Evolutionary conservation across 805 yeast species (phyloP), one percentile per base, ranked within the genome.

Genomic region (Lachancea lanzarotensis): DNA sequence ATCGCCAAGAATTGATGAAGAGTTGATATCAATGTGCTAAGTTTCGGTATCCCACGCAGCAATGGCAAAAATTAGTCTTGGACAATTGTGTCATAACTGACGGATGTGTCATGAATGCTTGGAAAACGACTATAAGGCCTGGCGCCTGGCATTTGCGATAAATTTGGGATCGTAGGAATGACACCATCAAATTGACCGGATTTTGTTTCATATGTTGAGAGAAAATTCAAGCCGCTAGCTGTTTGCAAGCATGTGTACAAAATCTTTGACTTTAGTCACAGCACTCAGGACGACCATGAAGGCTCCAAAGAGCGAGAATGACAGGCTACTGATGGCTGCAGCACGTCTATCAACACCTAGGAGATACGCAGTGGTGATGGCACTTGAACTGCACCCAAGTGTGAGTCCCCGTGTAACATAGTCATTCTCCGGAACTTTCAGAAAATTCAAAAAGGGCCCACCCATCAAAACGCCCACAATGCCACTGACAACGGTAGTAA

Each of bases 331-430:
- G 73, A 85, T 77, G 2, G 89, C 86, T 1, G 89, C 90, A 13
- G 93, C 91, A 52, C 91, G 69, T 12, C 93, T 84, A 55, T 84
- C 89, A 27, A 73, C 72, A 22, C 76, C 75, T 30, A 85, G 63
- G 38, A 85, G 65, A 60, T 82, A 83, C 0, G 91, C 90, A 2
- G 95, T 83, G 3, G 89, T 86, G 41, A 85, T 82, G 1, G 95
- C 95, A 9, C 90, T 87, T 56, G 90, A 83, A 56, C 82, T 82
- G 41, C 82, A 73, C 3, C 95, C 95, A 40, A 84, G 64, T 0
- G 88, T 79, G 16, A 84, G 78, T 2, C 95, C 95, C 50, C 89
- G 65, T 0, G 88, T 81, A 7, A 85, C 81, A 56, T 75, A 84
- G 58, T 85, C 93, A 52, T 76, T 74, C 26, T 73, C 71, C 6